Base-by-base conservation (phyloP, 805 yeast genomes). In the Cyberlindnera saturnus region DNA sequence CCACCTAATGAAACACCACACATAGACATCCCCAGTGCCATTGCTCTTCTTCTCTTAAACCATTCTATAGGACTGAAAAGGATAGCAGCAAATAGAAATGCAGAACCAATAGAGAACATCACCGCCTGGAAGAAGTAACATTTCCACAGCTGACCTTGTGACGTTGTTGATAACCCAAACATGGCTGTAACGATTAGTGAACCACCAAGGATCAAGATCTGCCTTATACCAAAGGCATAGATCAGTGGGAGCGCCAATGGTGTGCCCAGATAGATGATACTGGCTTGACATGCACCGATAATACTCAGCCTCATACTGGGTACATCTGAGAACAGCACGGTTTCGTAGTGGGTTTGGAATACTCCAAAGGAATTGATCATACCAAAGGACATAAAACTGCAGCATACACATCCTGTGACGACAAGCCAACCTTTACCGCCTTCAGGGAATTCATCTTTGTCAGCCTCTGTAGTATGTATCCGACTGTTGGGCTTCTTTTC, bases 21-120 rank as follows among this genome's bases (percentile, higher is more conserved):
- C 19, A 68, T 56, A 3, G 73, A 64, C 18, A 73, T 57, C 10
- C 81, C 81, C 50, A 70, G 56, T 1, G 79, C 77, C 15, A 68
- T 60, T 1, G 82, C 81, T 52, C 89, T 68, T 46, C 67, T 79
- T 48, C 73, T 77, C 36, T 75, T 63, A 60, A 84, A 84, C 82
- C 86, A 83, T 43, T 81, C 88, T 0, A 87, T 86, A 17, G 84
- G 56, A 7, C 82, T 60, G 8, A 79, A 71, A 32, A 80, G 63
- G 6, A 76, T 77, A 0, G 89, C 81, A 5, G 80, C 66, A 39
- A 77, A 74, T 31, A 79, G 62, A 7, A 79, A 53, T 0, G 84
- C 79, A 8, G 43, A 33, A 4, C 59, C 59, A 15, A 55, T 23
- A 3, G 56, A 41, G 40, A 50, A 51, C 43, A 55, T 43, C 5